phyloP scores from a whole-genome alignment of 2,329 filamentous ascomycete genomes.

The Aspergillus pseudoglaucus region DNA sequence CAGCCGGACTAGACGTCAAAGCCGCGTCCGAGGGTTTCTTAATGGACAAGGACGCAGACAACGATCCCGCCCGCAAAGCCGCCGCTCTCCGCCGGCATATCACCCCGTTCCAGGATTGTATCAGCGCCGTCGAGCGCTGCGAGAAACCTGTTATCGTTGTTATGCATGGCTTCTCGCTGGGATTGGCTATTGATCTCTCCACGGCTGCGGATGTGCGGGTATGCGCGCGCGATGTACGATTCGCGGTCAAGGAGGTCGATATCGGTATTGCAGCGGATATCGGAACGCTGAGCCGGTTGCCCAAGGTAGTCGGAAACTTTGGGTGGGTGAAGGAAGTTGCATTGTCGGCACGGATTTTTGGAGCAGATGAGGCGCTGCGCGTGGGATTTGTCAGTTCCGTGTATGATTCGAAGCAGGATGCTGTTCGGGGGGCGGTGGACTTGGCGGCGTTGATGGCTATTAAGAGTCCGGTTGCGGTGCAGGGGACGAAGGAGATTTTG shows the following conservation, averaged over 20 bases:
- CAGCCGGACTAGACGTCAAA: constrained; percentile 75
- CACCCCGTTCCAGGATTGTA: constrained; percentile 70
- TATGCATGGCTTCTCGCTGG: constrained; percentile 70
- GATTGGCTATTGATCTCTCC: constrained; percentile 64
- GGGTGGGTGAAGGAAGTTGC: constrained; percentile 46
- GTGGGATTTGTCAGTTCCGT: constrained; percentile 41
- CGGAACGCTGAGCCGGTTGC: constrained; percentile 41
- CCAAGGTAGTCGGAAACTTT: constrained; percentile 40
- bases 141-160: constrained; percentile 86
- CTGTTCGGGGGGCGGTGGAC: constrained; percentile 57
- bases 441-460: constrained; percentile 60
- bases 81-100: constrained; percentile 61
- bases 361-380: constrained; percentile 37
- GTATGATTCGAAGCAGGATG: constrained; percentile 49
- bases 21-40: constrained; percentile 54
- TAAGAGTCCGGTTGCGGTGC: constrained; percentile 83
- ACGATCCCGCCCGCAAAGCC: constrained; percentile 61
- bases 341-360: constrained; percentile 39
- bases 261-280: constrained; percentile 46
- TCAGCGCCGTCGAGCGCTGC: constrained; percentile 72
- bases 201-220: constrained; percentile 40
- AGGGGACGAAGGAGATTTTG: constrained; percentile 80
- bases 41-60: constrained; percentile 25
- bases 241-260: constrained; percentile 45
- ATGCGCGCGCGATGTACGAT: constrained; percentile 29